Evolutionary conservation across 1,284 basidiomycete species (phyloP).

Genomic region (Trametes sp.): DNA sequence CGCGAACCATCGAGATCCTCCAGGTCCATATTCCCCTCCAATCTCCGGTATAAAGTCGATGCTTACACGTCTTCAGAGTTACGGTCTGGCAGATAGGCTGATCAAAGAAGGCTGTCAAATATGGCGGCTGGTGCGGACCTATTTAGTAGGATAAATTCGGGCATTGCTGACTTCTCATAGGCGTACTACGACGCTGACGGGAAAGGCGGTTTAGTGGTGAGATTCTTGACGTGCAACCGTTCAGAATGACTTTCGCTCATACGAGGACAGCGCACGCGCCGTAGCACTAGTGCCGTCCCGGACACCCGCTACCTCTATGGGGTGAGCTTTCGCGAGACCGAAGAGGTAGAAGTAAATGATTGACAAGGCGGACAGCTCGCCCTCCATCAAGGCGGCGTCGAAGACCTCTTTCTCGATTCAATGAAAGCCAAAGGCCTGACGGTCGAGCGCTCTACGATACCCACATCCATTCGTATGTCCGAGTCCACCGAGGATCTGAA

Average conservation of each 20-base stretch:
- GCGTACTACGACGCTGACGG: constrained; percentile 75
- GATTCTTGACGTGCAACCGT: not conserved
- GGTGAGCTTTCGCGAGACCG: constrained; percentile 42
- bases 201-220: constrained; percentile 64
- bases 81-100: constrained; percentile 72
- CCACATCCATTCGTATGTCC: not conserved
- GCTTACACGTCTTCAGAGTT: constrained; percentile 55
- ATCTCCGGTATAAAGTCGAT: not conserved
- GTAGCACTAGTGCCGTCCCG: constrained; percentile 55
- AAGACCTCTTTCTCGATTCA: constrained; percentile 38
- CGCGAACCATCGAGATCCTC: constrained; percentile 79
- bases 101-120: constrained; percentile 72
- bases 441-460: not conserved
- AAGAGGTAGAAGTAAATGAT: not conserved
- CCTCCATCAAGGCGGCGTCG: constrained; percentile 76
- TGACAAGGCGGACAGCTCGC: not conserved
- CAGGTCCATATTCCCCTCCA: constrained; percentile 51
- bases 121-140: constrained; percentile 60
- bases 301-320: constrained; percentile 68
- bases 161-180: constrained; percentile 42
- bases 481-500: constrained; percentile 33
- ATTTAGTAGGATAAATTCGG: not conserved
- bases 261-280: constrained; percentile 59
- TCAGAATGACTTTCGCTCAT: not conserved
- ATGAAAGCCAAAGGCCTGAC: not conserved